Percentiles rank a stretch among this genome's conserved stretches.
Conservation (phyloP, 2,329 filamentous ascomycete genomes). For the Metarhizium robertsii region DNA sequence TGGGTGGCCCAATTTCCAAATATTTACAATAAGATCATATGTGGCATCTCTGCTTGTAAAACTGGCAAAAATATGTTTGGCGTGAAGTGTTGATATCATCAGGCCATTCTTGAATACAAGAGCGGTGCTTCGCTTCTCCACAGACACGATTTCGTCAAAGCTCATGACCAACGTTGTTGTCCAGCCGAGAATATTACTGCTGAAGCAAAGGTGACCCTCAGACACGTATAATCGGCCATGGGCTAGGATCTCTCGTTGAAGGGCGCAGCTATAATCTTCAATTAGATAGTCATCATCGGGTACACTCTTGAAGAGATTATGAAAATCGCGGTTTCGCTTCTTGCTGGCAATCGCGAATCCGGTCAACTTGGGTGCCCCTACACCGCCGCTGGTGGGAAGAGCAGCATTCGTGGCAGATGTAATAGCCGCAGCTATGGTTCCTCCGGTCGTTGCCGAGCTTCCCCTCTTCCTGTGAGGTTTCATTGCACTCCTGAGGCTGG, state of each 20-base stretch:
- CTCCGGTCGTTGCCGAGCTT: conserved; percentile 64
- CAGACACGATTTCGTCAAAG: conserved; percentile 93
- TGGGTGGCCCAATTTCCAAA: conserved; percentile 96
- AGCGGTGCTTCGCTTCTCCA: conserved; percentile 94
- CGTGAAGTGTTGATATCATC: conserved; percentile 91
- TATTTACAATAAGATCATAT: conserved; percentile 93
- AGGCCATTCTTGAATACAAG: conserved; percentile 95
- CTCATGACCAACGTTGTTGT: conserved; percentile 95
- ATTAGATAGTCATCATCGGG: conserved; percentile 97
- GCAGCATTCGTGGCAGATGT: conserved; percentile 61
- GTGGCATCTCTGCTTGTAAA: conserved; percentile 91
- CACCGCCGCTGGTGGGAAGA: conserved; percentile 49
- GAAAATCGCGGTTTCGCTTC: conserved; percentile 93
- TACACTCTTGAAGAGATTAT: conserved; percentile 87
- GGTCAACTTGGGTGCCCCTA: conserved; percentile 66
- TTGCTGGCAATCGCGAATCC: conserved; percentile 95
- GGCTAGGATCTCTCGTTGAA: conserved; percentile 90
- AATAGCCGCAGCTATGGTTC: conserved; percentile 61
- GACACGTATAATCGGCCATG: conserved; percentile 94
- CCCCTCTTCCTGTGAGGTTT: conserved; percentile 64
- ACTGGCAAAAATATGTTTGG: conserved; percentile 91
- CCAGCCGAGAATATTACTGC: conserved; percentile 98
- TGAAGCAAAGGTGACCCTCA: conserved; percentile 95
- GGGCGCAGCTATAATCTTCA: conserved; percentile 93
- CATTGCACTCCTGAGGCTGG: conserved; percentile 57